Evolutionary conservation across 2,329 filamentous ascomycete genomes (phyloP), one percentile per base, ranked within the genome.

Genomic region (Clarireedia homoeocarpa): DNA sequence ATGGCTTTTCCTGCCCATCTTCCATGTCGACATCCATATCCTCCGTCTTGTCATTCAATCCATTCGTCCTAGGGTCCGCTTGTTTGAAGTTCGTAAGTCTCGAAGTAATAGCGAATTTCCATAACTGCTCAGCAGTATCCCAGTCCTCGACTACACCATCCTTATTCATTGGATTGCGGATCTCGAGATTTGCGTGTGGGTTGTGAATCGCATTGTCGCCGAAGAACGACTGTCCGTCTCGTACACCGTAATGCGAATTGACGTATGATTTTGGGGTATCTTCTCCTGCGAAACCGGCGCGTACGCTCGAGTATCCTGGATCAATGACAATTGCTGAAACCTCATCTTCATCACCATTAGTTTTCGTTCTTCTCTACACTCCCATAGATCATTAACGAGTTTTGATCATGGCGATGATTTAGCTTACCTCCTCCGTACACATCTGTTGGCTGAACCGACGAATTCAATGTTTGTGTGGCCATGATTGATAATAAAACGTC

Each of bases 241-340:
- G 72, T 54, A 79, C 67, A 54, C 88, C 91, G 74, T 99, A 99
- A 75, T 88, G 90, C 46, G 91, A 94, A 27, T 92, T 91, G 57
- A 95, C 81, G 56, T 97, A 85, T 30, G 89, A 91, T 76, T 97
- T 97, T 65, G 94, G 94, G 0, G 91, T 87, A 74, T 99, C 94
- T 81, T 99, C 95, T 69, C 95, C 94, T 12, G 95, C 95, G 69
- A 97, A 99, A 57, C 94, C 94, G 58, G 91, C 94, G 73, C 95
- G 91, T 42, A 89, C 91, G 64, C 84, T 86, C 69, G 88, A 89
- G 75, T 91, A 96, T 60, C 95, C 94, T 3, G 94, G 89, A 70
- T 99, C 94, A 69, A 99, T 89, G 39, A 99, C 89, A 65, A 99
- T 88, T 52, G 95, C 95, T 38, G 91, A 95, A 62, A 99, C 91